phyloP scores from a whole-genome alignment of 2,329 filamentous ascomycete species.

The Sporothrix luriei region DNA sequence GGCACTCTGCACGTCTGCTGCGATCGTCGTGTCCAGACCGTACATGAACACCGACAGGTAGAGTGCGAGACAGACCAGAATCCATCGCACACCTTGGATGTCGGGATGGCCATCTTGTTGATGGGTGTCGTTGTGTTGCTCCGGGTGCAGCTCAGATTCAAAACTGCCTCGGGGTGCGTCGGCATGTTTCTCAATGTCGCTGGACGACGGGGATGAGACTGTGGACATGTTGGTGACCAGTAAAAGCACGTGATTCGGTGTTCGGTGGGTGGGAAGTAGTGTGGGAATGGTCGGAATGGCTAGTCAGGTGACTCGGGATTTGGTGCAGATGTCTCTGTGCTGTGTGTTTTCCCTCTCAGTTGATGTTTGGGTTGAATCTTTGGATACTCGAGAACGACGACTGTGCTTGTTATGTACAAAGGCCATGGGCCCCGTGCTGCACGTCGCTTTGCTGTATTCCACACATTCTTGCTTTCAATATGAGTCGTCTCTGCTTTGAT shows the following conservation, averaged over 20 bases:
- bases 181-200: slow-evolving; percentile 19
- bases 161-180: not conserved
- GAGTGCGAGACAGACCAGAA: slow-evolving; percentile 8
- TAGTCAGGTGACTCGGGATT: no score
- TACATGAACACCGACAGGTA: slow-evolving; percentile 26
- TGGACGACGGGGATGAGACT: not conserved
- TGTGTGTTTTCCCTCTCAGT: not conserved
- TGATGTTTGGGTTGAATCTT: not conserved
- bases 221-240: not conserved
- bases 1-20: slow-evolving; percentile 49
- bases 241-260: not conserved
- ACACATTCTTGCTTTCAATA: not conserved
- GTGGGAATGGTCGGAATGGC: no score
- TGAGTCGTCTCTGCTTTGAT: not conserved
- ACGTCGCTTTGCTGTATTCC: not conserved
- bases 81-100: slow-evolving; percentile 13
- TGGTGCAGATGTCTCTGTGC: not conserved
- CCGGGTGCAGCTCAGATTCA: not conserved
- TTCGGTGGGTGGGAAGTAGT: not conserved
- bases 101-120: not conserved
- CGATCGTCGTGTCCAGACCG: slow-evolving; percentile 24
- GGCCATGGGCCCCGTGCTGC: not conserved
- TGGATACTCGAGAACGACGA: not conserved
- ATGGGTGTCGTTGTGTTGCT: not conserved
- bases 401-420: not conserved